phyloP scores from a whole-genome alignment of 2,329 filamentous ascomycete species.

The Colletotrichum falcatum region DNA sequence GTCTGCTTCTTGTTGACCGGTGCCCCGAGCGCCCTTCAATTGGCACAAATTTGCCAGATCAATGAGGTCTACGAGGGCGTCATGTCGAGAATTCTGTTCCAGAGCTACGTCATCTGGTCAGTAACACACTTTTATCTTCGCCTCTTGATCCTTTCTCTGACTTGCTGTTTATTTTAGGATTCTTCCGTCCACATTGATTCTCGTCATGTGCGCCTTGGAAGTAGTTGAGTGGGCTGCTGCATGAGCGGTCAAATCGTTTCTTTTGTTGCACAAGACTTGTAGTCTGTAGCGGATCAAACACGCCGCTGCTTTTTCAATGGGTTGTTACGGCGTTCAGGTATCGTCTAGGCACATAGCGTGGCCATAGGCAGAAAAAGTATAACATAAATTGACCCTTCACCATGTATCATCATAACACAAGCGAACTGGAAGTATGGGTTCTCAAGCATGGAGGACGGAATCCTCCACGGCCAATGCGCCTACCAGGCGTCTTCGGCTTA shows the following conservation, averaged over 20 bases:
- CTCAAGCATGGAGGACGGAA: background rate
- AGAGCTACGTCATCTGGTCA: conserved; percentile 95
- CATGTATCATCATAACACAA: conserved; percentile 10
- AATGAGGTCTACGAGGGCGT: conserved; percentile 96
- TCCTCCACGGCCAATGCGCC: background rate
- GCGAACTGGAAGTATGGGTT: background rate
- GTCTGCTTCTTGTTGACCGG: conserved; percentile 97
- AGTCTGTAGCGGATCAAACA: background rate
- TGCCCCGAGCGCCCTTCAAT: conserved; percentile 90
- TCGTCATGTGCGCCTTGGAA: conserved; percentile 93
- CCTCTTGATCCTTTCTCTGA: conserved; percentile 38
- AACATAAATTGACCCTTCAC: conserved; percentile 3
- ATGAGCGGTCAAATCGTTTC: conserved; percentile 37
- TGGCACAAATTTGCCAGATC: conserved; percentile 98
- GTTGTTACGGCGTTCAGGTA: conserved; percentile 16
- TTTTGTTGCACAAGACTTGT: background rate
- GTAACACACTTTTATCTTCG: conserved; percentile 48
- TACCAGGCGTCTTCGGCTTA: background rate
- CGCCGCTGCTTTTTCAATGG: background rate
- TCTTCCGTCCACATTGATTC: conserved; percentile 87
- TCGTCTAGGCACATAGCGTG: background rate
- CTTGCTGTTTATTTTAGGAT: conserved; percentile 68
- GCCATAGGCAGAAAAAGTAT: conserved; percentile 10
- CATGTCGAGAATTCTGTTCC: conserved; percentile 93
- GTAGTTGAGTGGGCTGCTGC: conserved; percentile 85